Evolutionary conservation across 208 protist genomes (phyloP).

Genomic region (Trypanosoma avium): DNA sequence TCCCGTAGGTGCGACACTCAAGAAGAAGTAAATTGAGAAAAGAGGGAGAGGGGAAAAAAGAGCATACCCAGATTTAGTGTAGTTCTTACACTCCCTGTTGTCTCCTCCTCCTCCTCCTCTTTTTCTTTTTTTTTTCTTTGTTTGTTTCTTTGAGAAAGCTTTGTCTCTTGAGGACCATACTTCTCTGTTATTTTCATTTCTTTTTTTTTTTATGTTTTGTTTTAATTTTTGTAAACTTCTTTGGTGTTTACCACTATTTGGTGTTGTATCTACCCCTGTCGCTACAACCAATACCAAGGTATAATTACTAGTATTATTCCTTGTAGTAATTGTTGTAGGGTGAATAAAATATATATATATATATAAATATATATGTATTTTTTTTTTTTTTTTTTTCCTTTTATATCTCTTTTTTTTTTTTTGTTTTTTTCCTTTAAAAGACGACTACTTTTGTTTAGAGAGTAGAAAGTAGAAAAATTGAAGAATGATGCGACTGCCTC

Average conservation of each 20-base stretch:
- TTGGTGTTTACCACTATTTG: too few species aligned
- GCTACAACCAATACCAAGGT: too few species aligned
- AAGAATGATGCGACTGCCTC: background rate
- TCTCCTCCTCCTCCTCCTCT: background rate
- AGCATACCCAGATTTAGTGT: background rate
- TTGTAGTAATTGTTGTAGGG: too few species aligned
- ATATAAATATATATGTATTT: conserved; percentile 14
- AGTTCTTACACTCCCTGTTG: conserved; percentile 1
- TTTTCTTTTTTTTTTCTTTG: background rate
- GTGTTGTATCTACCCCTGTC: too few species aligned
- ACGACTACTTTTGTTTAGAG: conserved; percentile 1
- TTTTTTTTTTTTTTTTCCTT: conserved; percentile 5
- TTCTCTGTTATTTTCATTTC: too few species aligned
- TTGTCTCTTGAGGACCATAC: too few species aligned
- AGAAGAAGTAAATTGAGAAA: conserved; percentile 52
- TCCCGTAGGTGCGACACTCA: conserved; percentile 74
- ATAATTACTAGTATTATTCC: too few species aligned
- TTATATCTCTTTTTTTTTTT: background rate
- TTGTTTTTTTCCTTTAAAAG: background rate
- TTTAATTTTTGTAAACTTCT: too few species aligned
- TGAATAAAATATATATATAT: conserved; percentile 7
- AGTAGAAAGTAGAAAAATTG: conserved; percentile 18
- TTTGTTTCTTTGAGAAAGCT: background rate
- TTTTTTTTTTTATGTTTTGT: too few species aligned
- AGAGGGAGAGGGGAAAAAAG: background rate